These are phyloP conservation scores for Rugonectria rugulosa DNA, from an alignment of 2,329 filamentous ascomycete species.

Conservation along the genomic window DNA sequence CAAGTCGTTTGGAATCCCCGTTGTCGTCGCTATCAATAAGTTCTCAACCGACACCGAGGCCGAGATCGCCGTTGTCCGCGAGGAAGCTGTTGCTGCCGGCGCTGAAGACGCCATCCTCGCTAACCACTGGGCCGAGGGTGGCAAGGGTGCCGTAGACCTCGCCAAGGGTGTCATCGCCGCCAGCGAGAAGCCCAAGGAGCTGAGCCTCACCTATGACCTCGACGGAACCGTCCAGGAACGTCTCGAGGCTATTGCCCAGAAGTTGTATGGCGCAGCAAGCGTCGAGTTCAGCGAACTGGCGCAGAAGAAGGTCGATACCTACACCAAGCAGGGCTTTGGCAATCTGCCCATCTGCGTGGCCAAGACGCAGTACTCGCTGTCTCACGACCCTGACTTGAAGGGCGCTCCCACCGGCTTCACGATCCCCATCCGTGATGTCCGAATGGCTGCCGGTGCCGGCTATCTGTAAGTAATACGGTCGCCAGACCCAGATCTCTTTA, in stretches of 20 bases:
- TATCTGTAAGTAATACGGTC: constrained; percentile 71
- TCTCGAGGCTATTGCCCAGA: constrained; percentile 87
- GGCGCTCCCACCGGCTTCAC: constrained; percentile 95
- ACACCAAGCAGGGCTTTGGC: constrained; percentile 89
- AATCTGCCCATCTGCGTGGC: constrained; percentile 96
- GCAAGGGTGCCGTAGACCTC: constrained; percentile 86
- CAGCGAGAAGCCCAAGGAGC: constrained; percentile 82
- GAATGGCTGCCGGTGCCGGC: constrained; percentile 92
- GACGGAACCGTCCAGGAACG: constrained; percentile 84
- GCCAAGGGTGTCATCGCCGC: constrained; percentile 87
- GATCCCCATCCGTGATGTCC: constrained; percentile 91
- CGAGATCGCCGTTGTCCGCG: constrained; percentile 86
- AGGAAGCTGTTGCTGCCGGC: constrained; percentile 90
- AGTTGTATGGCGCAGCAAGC: constrained; percentile 91
- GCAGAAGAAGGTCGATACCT: constrained; percentile 95
- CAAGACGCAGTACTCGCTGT: constrained; percentile 98
- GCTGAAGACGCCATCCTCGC: constrained; percentile 93
- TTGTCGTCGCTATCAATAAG: constrained; percentile 97
- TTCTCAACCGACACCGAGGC: constrained; percentile 94
- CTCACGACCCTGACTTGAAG: constrained; percentile 92
- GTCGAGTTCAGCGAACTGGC: constrained; percentile 95
- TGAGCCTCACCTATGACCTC: constrained; percentile 85
- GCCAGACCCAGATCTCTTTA: constrained; percentile 21
- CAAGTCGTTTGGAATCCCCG: constrained; percentile 86
- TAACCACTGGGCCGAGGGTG: constrained; percentile 97